These are phyloP conservation scores for Typha latifolia DNA, from an alignment of 176 grass and related monocot species.

Conservation along the genomic window DNA sequence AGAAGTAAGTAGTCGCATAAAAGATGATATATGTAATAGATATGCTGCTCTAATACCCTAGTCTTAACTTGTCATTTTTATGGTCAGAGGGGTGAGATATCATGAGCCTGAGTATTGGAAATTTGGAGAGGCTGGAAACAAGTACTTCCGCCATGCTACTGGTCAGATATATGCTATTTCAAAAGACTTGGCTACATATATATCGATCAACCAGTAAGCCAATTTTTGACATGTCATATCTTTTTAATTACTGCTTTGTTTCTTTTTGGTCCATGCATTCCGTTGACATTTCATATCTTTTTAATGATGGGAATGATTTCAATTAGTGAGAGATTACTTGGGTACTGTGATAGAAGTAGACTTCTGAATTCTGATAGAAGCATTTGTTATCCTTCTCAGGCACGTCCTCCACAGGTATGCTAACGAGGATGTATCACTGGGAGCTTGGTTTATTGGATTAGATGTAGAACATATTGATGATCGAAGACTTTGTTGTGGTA, in stretches of 20 bases:
- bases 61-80: neutral
- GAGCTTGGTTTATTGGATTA: constrained; percentile 72
- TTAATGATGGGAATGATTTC: neutral
- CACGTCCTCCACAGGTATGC: constrained; percentile 75
- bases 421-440: constrained; percentile 77
- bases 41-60: neutral
- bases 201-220: constrained; percentile 43
- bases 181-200: constrained; percentile 38
- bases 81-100: constrained; percentile 35
- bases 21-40: neutral
- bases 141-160: constrained; percentile 40
- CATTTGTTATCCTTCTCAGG: constrained; percentile 22
- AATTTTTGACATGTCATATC: neutral
- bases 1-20: constrained; percentile 52
- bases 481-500: constrained; percentile 72
- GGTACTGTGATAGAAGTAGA: neutral
- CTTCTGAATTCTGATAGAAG: constrained; percentile 12
- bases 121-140: constrained; percentile 41
- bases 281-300: neutral
- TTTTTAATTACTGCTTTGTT: neutral
- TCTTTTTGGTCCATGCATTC: neutral
- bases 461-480: constrained; percentile 84
- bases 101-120: constrained; percentile 51
- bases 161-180: constrained; percentile 47
- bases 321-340: neutral